Percentiles rank a stretch among this genome's conserved stretches.
Conservation (phyloP, 1,139 yeast species). For the Pichia sp. region DNA sequence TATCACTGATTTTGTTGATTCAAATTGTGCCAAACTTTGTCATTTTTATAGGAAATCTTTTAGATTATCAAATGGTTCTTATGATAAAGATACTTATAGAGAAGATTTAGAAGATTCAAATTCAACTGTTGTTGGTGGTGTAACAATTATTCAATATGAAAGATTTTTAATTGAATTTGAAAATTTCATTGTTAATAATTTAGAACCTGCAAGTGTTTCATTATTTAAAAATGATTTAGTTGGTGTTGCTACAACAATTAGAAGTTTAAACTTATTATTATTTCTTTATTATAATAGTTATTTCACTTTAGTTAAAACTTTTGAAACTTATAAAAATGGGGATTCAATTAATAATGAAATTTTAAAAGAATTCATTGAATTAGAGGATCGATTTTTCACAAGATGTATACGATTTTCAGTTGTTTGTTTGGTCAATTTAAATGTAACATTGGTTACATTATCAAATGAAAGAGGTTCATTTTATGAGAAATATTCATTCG, state of each 20-base stretch:
- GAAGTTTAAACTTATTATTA: slow-evolving; percentile 11
- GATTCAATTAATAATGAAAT: not conserved
- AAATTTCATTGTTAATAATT: slow-evolving; percentile 10
- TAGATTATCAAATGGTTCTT: slow-evolving; percentile 9
- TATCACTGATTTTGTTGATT: slow-evolving; percentile 5
- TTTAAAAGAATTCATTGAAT: slow-evolving; percentile 2
- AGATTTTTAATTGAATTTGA: slow-evolving; percentile 17
- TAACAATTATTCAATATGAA: slow-evolving; percentile 16
- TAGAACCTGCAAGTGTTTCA: slow-evolving; percentile 11
- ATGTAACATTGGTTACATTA: slow-evolving; percentile 14
- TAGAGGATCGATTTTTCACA: slow-evolving; percentile 7
- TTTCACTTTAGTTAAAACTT: slow-evolving; percentile 9
- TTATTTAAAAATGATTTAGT: slow-evolving; percentile 10
- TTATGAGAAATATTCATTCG: slow-evolving; percentile 17
- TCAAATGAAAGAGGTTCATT: slow-evolving; percentile 15
- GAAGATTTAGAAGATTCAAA: not conserved
- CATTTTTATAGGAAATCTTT: slow-evolving; percentile 15
- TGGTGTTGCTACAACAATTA: slow-evolving; percentile 10
- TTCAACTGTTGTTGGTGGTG: no score
- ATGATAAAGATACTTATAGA: not conserved
- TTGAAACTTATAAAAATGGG: not conserved
- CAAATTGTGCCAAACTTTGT: slow-evolving; percentile 10
- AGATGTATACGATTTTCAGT: slow-evolving; percentile 10
- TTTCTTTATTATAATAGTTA: slow-evolving; percentile 13
- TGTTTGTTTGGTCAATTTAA: slow-evolving; percentile 15